phyloP scores from a whole-genome alignment of 2,329 filamentous ascomycete genomes.

The Chaetomium globosum region DNA sequence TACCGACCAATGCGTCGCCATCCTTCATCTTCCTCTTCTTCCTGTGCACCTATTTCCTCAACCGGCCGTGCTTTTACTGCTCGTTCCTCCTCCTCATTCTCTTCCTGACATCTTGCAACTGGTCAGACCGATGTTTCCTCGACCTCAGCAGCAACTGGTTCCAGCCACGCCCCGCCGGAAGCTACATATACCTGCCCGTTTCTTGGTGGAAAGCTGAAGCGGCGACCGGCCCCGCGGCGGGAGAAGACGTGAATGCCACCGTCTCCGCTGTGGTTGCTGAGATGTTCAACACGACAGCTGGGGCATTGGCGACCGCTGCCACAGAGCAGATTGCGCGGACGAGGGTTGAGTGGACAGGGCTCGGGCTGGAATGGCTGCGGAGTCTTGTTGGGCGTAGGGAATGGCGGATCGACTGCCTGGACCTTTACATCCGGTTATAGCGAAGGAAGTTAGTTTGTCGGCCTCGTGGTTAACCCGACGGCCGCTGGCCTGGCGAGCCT shows the following conservation, averaged over 20 bases:
- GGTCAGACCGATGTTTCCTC: constrained; percentile 89
- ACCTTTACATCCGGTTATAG: constrained; percentile 79
- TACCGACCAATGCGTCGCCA: constrained; percentile 81
- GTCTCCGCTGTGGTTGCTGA: constrained; percentile 46
- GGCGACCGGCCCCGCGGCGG: constrained; percentile 40
- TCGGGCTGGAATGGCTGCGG: constrained; percentile 84
- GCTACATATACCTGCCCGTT: constrained; percentile 36
- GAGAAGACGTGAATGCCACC: constrained; percentile 51
- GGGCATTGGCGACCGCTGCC: constrained; percentile 67
- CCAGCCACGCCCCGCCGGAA: constrained; percentile 65
- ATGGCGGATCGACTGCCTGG: constrained; percentile 89
- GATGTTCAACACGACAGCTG: constrained; percentile 69
- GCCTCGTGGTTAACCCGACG: too few relatives aligned
- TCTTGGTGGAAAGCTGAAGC: constrained; percentile 30
- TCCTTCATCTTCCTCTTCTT: constrained; percentile 88
- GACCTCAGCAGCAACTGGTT: constrained; percentile 94
- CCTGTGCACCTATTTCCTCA: constrained; percentile 91
- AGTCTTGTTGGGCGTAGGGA: constrained; percentile 79
- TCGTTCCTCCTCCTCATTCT: constrained; percentile 93
- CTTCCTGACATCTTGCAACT: constrained; percentile 87
- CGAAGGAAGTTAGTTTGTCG: not conserved
- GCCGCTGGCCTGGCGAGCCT: not conserved
- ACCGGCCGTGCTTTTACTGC: constrained; percentile 97
- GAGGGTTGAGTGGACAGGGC: constrained; percentile 69
- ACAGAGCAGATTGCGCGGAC: constrained; percentile 62